A percentile compares a stretch with the other conserved stretches of the same genome.
These are phyloP conservation scores for Teratosphaeria pseudoeucalypti DNA, from an alignment of 2,329 filamentous ascomycete species.

Conservation along the genomic window DNA sequence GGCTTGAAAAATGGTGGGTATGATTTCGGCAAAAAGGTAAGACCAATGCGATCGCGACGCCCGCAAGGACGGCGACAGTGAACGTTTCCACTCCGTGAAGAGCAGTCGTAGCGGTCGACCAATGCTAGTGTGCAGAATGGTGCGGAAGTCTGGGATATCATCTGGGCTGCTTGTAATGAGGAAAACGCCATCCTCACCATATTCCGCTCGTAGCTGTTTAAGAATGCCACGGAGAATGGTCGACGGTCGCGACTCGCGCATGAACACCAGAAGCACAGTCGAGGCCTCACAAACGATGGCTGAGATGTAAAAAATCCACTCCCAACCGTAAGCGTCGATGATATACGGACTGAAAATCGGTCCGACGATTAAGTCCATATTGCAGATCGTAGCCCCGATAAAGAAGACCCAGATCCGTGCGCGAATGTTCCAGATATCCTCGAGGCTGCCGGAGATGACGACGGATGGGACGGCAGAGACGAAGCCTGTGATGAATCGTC, in stretches of 20 bases:
- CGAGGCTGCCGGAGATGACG: slow-evolving; percentile 38
- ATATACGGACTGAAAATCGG: background rate
- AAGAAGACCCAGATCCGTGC: slow-evolving; percentile 33
- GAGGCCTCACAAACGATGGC: slow-evolving; percentile 10
- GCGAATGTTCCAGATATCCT: slow-evolving; percentile 39
- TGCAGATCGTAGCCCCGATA: slow-evolving; percentile 3
- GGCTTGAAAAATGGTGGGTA: slow-evolving; percentile 23
- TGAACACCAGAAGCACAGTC: slow-evolving; percentile 24
- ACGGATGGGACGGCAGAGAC: slow-evolving; percentile 39
- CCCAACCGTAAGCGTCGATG: background rate
- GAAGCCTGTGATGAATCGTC: slow-evolving; percentile 35
- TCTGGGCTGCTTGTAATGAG: background rate
- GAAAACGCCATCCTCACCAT: slow-evolving; percentile 18
- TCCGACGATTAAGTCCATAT: background rate
- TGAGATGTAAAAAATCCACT: background rate
- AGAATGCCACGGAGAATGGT: slow-evolving; percentile 27
- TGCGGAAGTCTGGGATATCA: background rate
- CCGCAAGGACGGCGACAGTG: slow-evolving; percentile 20
- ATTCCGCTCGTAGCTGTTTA: slow-evolving; percentile 17
- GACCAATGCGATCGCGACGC: slow-evolving; percentile 23
- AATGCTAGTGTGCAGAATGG: background rate
- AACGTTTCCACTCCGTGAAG: slow-evolving; percentile 14
- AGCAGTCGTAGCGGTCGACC: background rate
- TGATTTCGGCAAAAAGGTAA: slow-evolving; percentile 39
- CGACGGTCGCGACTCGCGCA: slow-evolving; percentile 36